phyloP scores from a whole-genome alignment of 805 yeast species.

The Metschnikowia bowlesiae region DNA sequence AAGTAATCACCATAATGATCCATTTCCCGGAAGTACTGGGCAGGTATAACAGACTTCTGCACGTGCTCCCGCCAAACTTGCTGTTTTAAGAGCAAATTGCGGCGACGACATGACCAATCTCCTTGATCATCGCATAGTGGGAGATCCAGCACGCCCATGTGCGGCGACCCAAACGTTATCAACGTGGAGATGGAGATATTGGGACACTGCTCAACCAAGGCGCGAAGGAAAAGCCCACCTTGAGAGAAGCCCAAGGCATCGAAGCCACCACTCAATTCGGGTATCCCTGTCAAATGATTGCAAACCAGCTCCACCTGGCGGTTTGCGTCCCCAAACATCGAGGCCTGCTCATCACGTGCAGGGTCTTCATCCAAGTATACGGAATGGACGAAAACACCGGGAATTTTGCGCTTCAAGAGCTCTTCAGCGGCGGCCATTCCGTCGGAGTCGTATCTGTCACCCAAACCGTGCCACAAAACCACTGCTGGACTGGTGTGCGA shows the following conservation, averaged over 20 bases:
- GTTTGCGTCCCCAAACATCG: conserved; percentile 58
- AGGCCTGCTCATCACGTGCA: conserved; percentile 47
- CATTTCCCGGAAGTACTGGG: conserved; percentile 73
- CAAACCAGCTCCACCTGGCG: conserved; percentile 54
- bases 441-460: conserved; percentile 64
- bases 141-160: conserved; percentile 66
- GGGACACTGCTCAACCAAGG: conserved; percentile 57
- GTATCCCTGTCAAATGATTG: conserved; percentile 41
- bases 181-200: conserved; percentile 40
- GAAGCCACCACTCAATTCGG: conserved; percentile 52
- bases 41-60: conserved; percentile 59
- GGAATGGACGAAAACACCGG: conserved; percentile 51
- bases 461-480: conserved; percentile 83
- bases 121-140: conserved; percentile 49
- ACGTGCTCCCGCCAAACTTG: conserved; percentile 58
- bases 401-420: conserved; percentile 41
- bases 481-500: conserved; percentile 30
- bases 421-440: conserved; percentile 49
- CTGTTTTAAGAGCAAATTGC: conserved; percentile 50
- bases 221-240: conserved; percentile 77
- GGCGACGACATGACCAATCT: conserved; percentile 57
- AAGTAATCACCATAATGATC: conserved; percentile 50
- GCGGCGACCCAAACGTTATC: conserved; percentile 79
- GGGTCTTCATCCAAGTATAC: conserved; percentile 49
- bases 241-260: conserved; percentile 79